A percentile compares a stretch with the other conserved stretches of the same genome.
These are phyloP conservation scores for Phytomonas serpens DNA, from an alignment of 208 protist species.

Conservation along the genomic window DNA sequence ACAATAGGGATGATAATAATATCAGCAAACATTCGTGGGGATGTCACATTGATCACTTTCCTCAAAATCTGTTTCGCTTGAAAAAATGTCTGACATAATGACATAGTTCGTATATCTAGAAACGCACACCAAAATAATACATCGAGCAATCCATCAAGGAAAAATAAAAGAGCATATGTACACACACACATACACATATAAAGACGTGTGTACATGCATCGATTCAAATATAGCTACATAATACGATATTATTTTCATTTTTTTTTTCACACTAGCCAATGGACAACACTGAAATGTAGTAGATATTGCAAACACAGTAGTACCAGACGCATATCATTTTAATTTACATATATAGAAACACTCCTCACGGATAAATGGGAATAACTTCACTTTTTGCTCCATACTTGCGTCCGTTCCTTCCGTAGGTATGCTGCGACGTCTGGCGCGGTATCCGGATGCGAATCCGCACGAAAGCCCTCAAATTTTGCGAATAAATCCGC, in stretches of 20 bases:
- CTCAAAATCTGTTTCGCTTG: too few species aligned
- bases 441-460: constrained; percentile 70
- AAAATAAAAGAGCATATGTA: constrained; percentile 7
- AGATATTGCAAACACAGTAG: background rate
- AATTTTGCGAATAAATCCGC: constrained; percentile 65
- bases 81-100: background rate
- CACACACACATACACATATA: background rate
- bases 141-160: background rate
- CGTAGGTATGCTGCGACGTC: constrained; percentile 35
- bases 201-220: background rate
- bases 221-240: constrained; percentile 1
- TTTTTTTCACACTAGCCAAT: constrained; percentile 1
- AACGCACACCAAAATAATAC: constrained; percentile 6
- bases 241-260: constrained; percentile 11
- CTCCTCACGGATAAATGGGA: background rate
- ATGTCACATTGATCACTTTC: too few species aligned
- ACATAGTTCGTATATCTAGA: background rate
- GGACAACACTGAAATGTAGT: background rate
- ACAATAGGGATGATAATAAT: background rate
- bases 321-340: background rate
- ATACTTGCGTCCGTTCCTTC: background rate
- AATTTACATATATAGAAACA: background rate
- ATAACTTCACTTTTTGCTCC: background rate
- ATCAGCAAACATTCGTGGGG: background rate
- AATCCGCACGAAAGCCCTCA: constrained; percentile 59